Conservation (phyloP, 2,329 filamentous ascomycete genomes). For the Venturia carpophila region DNA sequence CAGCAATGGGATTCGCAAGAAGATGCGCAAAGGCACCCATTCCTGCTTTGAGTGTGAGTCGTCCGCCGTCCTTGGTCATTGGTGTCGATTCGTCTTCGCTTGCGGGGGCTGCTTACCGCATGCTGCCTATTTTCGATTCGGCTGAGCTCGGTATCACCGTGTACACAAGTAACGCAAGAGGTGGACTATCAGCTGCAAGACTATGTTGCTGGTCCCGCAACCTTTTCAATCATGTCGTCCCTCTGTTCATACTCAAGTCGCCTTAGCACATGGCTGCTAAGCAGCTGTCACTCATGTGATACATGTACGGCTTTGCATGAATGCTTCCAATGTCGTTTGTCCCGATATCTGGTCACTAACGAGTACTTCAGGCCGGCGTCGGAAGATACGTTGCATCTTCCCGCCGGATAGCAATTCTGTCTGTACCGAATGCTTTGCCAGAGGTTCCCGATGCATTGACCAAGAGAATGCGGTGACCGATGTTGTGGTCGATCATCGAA, state of each 20-base stretch:
- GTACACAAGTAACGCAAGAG: background rate
- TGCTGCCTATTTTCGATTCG: background rate
- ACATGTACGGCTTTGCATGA: slow-evolving; percentile 11
- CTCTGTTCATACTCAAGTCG: background rate
- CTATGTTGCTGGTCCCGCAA: background rate
- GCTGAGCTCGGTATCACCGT: background rate
- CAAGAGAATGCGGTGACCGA: slow-evolving; percentile 38
- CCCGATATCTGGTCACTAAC: slow-evolving; percentile 23
- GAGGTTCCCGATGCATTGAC: slow-evolving; percentile 39
- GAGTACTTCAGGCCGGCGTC: slow-evolving; percentile 35
- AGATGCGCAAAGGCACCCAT: slow-evolving; percentile 39
- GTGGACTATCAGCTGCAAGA: background rate
- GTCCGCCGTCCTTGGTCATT: background rate
- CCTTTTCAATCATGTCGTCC: background rate
- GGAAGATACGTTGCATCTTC: slow-evolving; percentile 44
- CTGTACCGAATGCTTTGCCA: slow-evolving; percentile 40
- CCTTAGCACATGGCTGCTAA: slow-evolving; percentile 6
- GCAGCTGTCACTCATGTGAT: slow-evolving; percentile 12
- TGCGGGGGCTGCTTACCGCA: background rate
- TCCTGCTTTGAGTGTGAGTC: slow-evolving; percentile 39
- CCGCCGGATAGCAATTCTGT: slow-evolving; percentile 31
- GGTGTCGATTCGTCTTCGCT: background rate
- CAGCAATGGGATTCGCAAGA: slow-evolving; percentile 28
- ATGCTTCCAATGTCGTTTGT: background rate
- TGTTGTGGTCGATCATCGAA: slow-evolving; percentile 34